Evolutionary conservation across 495 filamentous ascomycete genomes (phyloP), one percentile per base, ranked within the genome.

Genomic region (Stereocaulon alpinum): DNA sequence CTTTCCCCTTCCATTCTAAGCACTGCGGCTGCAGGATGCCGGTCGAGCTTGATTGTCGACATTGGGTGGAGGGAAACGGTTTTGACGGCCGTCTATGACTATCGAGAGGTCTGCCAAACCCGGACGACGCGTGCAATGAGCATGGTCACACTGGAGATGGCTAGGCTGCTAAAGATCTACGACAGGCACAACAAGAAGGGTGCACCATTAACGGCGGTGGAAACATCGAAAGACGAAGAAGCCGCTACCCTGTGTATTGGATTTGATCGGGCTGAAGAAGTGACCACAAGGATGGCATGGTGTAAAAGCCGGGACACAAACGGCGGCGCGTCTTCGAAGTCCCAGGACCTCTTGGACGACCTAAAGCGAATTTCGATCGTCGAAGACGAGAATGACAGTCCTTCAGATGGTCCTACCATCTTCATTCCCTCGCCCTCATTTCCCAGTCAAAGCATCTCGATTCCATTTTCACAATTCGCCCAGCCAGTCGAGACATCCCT

Each of bases 31-130:
- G 89, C 90, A 10, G 93, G 93, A 4, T 74, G 91, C 54, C 85
- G 93, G 14, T 84, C 87, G 18, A 87, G 83, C 2, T 70, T 97
- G 27, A 81, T 96, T 4, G 78, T 97, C 11, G 91, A 97, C 67
- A 75, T 98, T 40, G 92, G 92, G 56, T 97, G 93, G 93, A 79
- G 80, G 43, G 94, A 96, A 68, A 92, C 89, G 0, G 80, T 84
- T 0, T 79, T 90, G 15, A 93, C 87, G 0, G 82, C 81, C 2
- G 76, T 97, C 22, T 96, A 88, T 66, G 94, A 98, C 69, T 94
- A 91, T 60, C 80, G 92, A 55, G 88, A 95, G 64, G 79, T 96
- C 6, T 68, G 72, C 27, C 78, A 79, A 34, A 76, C 73, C 59
- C 76, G 89, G 50, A 93, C 80, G 42, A 79, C 87, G 15, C 77